phyloP scores from a whole-genome alignment of 2,329 filamentous ascomycete species.

The Aspergillus oerlinghausenensis region DNA sequence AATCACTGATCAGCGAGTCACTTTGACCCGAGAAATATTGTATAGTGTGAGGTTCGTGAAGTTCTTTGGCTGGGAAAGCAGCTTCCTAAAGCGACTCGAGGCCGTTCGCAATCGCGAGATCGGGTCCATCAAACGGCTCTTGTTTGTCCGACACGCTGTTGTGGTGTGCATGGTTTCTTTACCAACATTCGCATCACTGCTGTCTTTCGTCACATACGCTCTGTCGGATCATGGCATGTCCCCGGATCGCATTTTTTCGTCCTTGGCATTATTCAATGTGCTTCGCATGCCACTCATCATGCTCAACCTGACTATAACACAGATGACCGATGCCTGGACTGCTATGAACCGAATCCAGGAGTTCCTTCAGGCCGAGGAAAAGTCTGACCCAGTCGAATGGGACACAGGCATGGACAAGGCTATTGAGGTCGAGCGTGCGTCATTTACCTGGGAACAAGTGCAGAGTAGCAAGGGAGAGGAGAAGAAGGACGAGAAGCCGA shows the following conservation, averaged over 20 bases:
- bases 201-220: conserved; percentile 79
- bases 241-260: conserved; percentile 79
- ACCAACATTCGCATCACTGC: conserved; percentile 91
- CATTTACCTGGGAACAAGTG: conserved; percentile 55
- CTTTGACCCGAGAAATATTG: conserved; percentile 86
- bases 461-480: conserved; percentile 16
- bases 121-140: conserved; percentile 72
- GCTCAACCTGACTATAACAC: conserved; percentile 78
- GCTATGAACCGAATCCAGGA: conserved; percentile 79
- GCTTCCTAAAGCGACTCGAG: conserved; percentile 72
- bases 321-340: conserved; percentile 79
- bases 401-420: conserved; percentile 48
- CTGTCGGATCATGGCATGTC: conserved; percentile 59
- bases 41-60: conserved; percentile 93
- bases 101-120: conserved; percentile 75
- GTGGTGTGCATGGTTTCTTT: conserved; percentile 76
- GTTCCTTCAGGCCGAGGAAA: conserved; percentile 78
- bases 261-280: conserved; percentile 84
- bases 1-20: conserved; percentile 86
- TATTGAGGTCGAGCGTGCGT: conserved; percentile 55
- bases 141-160: conserved; percentile 80
- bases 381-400: conserved; percentile 62
- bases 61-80: conserved; percentile 90
- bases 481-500: conserved; percentile 2
- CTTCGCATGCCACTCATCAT: conserved; percentile 82